Conservation (phyloP, 345 rosid species). For the Rhodomyrtus tomentosa region DNA sequence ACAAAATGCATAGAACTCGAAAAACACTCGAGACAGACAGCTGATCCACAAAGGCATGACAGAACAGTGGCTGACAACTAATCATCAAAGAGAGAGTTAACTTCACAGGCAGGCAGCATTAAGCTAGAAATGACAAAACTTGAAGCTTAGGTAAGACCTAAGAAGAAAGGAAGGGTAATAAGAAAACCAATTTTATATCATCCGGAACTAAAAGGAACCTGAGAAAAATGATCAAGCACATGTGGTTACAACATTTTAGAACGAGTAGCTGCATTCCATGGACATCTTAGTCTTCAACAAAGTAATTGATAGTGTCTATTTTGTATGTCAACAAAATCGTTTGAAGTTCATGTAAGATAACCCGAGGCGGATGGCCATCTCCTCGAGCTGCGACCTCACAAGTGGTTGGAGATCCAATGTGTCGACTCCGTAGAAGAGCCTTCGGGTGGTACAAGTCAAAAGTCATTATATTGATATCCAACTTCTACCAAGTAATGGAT, state of each 20-base stretch:
- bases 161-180: not conserved
- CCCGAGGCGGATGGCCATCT: too few species aligned
- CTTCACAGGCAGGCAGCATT: not conserved
- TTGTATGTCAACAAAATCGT: not conserved
- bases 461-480: too few species aligned
- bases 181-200: not conserved
- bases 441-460: too few species aligned
- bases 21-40: not conserved
- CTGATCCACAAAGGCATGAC: not conserved
- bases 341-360: too few species aligned
- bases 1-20: not conserved
- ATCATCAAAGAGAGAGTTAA: not conserved
- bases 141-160: not conserved
- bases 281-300: not conserved
- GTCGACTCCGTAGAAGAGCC: too few species aligned
- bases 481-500: too few species aligned
- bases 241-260: not conserved
- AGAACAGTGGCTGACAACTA: not conserved
- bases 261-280: not conserved
- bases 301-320: not conserved
- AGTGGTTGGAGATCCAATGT: too few species aligned
- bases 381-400: too few species aligned
- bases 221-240: not conserved
- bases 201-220: not conserved
- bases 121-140: not conserved